Conservation (phyloP, 768 basidiomycete genomes). For the Lactarius hengduanensis region DNA sequence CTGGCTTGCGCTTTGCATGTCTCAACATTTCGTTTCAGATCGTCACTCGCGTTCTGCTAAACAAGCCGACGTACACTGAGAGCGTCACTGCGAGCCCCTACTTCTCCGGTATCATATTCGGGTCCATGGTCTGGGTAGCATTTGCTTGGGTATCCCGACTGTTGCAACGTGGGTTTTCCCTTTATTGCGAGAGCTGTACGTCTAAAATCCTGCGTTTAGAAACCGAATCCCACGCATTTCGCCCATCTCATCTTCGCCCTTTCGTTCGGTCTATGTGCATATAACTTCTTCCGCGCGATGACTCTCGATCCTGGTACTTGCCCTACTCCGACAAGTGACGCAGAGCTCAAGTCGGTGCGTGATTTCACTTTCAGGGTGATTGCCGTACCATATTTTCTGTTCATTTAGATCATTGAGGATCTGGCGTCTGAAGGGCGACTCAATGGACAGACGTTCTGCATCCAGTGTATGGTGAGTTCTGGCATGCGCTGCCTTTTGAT, state of each 20-base stretch:
- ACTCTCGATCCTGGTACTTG: conserved; percentile 89
- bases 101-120: conserved; percentile 87
- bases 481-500: too few species aligned
- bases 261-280: conserved; percentile 65
- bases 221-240: conserved; percentile 70
- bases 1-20: conserved; percentile 1
- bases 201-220: conserved; percentile 43
- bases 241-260: conserved; percentile 77
- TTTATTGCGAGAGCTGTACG: not conserved
- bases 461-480: conserved; percentile 81
- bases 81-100: conserved; percentile 86
- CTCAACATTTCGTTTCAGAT: conserved; percentile 44
- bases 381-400: not conserved
- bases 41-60: conserved; percentile 82
- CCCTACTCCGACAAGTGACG: conserved; percentile 76
- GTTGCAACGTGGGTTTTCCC: conserved; percentile 54
- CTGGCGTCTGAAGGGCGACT: conserved; percentile 83
- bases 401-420: conserved; percentile 78
- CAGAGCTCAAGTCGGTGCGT: conserved; percentile 82
- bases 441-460: conserved; percentile 96
- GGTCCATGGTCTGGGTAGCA: conserved; percentile 82
- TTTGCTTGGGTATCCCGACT: conserved; percentile 81
- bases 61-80: conserved; percentile 78
- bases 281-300: conserved; percentile 90
- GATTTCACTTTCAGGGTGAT: not conserved